These are phyloP conservation scores for Colletotrichum sp. DNA, from an alignment of 2,329 filamentous ascomycete species.

Conservation along the genomic window DNA sequence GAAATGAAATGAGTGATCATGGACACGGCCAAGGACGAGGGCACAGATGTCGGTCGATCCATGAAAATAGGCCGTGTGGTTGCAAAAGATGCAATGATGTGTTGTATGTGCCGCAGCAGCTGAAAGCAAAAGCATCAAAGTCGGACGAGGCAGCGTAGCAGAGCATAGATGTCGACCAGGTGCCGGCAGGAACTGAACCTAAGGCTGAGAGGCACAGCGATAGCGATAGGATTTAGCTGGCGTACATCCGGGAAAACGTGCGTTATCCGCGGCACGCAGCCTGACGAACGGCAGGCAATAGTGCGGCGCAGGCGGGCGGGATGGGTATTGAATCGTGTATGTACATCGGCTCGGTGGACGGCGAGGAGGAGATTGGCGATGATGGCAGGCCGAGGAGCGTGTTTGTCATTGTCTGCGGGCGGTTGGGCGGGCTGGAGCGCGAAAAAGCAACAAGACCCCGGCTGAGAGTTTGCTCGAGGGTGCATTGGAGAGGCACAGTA, in stretches of 20 bases:
- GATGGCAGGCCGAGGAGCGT: neutral
- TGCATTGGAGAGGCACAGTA: neutral
- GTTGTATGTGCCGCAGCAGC: neutral
- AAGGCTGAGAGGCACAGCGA: neutral
- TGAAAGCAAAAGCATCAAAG: neutral
- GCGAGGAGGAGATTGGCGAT: constrained; percentile 1
- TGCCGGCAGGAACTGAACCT: neutral
- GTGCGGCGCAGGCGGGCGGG: constrained; percentile 17
- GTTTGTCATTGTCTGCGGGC: neutral
- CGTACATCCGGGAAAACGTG: constrained; percentile 1
- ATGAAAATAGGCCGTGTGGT: neutral
- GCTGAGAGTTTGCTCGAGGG: neutral
- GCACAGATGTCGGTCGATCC: neutral
- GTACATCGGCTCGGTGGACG: constrained; percentile 1
- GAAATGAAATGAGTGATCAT: neutral
- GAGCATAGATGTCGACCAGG: neutral
- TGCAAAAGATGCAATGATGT: neutral
- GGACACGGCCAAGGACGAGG: neutral
- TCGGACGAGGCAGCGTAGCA: neutral
- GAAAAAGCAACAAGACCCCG: constrained; percentile 3
- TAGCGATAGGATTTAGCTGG: neutral
- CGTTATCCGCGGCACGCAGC: neutral
- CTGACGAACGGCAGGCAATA: neutral
- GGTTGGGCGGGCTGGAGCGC: neutral
- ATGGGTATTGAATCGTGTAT: constrained; percentile 11